Conservation (phyloP, 2,329 filamentous ascomycete species). For the Phoma sp. region DNA sequence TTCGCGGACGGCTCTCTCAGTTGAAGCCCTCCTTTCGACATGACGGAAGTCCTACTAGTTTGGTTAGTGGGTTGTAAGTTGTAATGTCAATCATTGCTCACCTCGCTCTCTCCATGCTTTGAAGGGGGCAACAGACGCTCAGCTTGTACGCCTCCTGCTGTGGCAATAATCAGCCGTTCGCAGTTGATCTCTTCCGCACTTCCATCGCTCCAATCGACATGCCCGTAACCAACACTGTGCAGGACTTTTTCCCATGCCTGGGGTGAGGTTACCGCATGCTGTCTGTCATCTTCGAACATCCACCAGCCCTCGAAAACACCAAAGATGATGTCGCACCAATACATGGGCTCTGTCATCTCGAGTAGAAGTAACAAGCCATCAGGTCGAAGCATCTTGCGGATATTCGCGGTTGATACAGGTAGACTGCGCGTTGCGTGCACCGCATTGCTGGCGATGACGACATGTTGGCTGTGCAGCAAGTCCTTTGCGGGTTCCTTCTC, state of each 20-base stretch:
- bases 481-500: conserved; percentile 33
- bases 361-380: conserved; percentile 22
- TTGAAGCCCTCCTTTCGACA: neutral
- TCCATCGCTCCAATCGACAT: conserved; percentile 25
- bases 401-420: conserved; percentile 6
- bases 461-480: conserved; percentile 11
- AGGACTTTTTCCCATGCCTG: conserved; percentile 17
- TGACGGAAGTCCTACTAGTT: conserved; percentile 7
- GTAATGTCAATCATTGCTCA: neutral
- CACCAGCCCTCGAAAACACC: conserved; percentile 35
- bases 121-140: neutral
- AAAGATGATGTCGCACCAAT: conserved; percentile 28
- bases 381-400: conserved; percentile 14
- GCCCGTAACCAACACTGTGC: conserved; percentile 12
- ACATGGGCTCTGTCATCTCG: conserved; percentile 21
- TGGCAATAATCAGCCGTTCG: conserved; percentile 11
- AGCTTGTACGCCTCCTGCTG: conserved; percentile 5
- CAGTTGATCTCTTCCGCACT: conserved; percentile 1
- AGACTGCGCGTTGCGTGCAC: conserved; percentile 27
- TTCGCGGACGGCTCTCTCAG: neutral
- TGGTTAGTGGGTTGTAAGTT: neutral
- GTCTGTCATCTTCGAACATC: conserved; percentile 19
- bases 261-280: conserved; percentile 10
- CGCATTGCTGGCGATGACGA: conserved; percentile 24
- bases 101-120: neutral